phyloP scores from a whole-genome alignment of 2,329 filamentous ascomycete genomes.

The Aspergillus ochraceus region DNA sequence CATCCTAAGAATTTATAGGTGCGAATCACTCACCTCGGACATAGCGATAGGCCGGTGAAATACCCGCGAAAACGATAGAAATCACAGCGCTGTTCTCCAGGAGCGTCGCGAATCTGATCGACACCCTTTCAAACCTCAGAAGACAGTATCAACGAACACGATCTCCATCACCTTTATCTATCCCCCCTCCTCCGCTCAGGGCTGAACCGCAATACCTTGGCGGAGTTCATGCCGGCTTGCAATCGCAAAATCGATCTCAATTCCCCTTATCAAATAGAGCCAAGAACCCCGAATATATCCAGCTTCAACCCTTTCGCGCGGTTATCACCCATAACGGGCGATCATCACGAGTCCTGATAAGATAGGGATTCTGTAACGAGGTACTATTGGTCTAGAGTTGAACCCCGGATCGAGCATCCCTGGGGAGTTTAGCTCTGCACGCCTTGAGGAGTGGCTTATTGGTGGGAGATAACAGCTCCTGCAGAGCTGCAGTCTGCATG shows the following conservation, averaged over 20 bases:
- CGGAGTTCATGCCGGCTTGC: not conserved
- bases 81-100: not conserved
- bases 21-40: not conserved
- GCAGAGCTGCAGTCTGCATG: not conserved
- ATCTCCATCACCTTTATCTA: not conserved
- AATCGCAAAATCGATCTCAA: not conserved
- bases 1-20: not conserved
- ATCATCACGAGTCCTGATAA: not conserved
- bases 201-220: not conserved
- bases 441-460: not conserved
- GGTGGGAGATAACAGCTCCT: constrained; percentile 1
- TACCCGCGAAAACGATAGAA: not conserved
- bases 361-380: not conserved
- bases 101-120: not conserved
- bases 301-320: not conserved
- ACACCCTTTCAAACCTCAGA: not conserved
- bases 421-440: not conserved
- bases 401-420: constrained; percentile 1
- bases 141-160: not conserved
- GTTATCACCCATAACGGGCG: not conserved
- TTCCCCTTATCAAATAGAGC: not conserved
- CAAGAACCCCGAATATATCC: not conserved
- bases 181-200: not conserved
- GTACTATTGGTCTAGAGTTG: not conserved
- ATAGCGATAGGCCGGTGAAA: not conserved